These are phyloP conservation scores for Dalbergia oliveri DNA, from an alignment of 306 rosid genomes.

Conservation along the genomic window DNA sequence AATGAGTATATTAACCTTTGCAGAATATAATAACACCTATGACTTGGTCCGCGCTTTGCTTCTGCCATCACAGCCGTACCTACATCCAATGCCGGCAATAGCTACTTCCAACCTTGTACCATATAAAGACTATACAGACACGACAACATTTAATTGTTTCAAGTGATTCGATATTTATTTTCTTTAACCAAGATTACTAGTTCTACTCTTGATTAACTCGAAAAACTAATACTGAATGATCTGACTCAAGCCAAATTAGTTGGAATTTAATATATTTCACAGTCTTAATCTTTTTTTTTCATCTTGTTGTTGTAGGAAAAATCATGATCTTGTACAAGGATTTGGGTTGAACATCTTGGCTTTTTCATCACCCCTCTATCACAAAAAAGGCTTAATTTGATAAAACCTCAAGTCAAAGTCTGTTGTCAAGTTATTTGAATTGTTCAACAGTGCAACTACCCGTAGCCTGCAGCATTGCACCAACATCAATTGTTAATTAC, in stretches of 20 bases:
- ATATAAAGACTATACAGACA: not conserved
- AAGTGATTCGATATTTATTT: too few species aligned
- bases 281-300: too few species aligned
- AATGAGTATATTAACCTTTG: slow-evolving; percentile 37
- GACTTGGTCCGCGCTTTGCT: slow-evolving; percentile 57
- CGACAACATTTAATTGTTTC: too few species aligned
- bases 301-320: slow-evolving; percentile 17
- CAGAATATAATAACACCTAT: slow-evolving; percentile 40
- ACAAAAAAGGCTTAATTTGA: slow-evolving; percentile 29
- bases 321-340: not conserved
- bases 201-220: too few species aligned
- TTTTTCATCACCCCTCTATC: slow-evolving; percentile 25
- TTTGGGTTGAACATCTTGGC: slow-evolving; percentile 38
- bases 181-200: too few species aligned
- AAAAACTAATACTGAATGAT: too few species aligned
- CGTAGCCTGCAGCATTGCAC: not conserved
- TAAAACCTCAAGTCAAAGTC: slow-evolving; percentile 46
- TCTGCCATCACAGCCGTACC: slow-evolving; percentile 45
- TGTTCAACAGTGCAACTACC: slow-evolving; percentile 29
- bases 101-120: slow-evolving; percentile 46
- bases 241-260: too few species aligned
- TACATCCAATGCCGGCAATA: slow-evolving; percentile 61
- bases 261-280: too few species aligned
- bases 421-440: slow-evolving; percentile 28
- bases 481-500: not conserved